A percentile compares a stretch with the other conserved stretches of the same genome.
These are phyloP conservation scores for Peronospora destructor DNA, from an alignment of 352 stramenopile genomes.

Conservation along the genomic window DNA sequence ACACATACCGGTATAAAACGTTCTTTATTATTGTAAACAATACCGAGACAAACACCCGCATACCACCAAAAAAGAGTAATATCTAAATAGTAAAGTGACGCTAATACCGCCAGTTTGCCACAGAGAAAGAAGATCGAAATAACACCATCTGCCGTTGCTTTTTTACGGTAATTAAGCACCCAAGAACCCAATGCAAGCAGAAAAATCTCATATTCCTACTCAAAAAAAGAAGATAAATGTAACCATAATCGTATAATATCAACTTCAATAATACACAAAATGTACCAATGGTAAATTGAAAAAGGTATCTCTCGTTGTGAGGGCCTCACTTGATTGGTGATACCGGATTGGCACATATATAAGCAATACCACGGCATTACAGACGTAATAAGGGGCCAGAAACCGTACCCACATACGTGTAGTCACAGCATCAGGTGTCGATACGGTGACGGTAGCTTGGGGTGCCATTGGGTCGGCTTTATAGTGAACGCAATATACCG, in stretches of 20 bases:
- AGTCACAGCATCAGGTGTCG: background rate
- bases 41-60: slow-evolving; percentile 51
- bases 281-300: slow-evolving; percentile 52
- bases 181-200: slow-evolving; percentile 48
- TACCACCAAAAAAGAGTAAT: slow-evolving; percentile 56
- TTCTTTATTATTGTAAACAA: too few species aligned
- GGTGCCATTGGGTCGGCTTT: slow-evolving; percentile 6
- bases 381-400: slow-evolving; percentile 62
- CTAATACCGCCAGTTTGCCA: slow-evolving; percentile 52
- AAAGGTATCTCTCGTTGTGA: slow-evolving; percentile 51
- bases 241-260: background rate
- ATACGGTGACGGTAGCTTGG: background rate
- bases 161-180: slow-evolving; percentile 72
- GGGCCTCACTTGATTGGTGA: slow-evolving; percentile 29
- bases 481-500: background rate
- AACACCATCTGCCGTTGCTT: slow-evolving; percentile 57
- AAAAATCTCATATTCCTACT: slow-evolving; percentile 66
- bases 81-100: slow-evolving; percentile 64
- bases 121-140: slow-evolving; percentile 67
- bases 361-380: slow-evolving; percentile 48
- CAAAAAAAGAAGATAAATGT: background rate
- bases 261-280: slow-evolving; percentile 8
- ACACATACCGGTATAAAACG: background rate
- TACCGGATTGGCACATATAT: slow-evolving; percentile 52
- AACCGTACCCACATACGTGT: slow-evolving; percentile 42